Evolutionary conservation across 1,284 basidiomycete genomes (phyloP).

Genomic region (Ganoderma meredithae): DNA sequence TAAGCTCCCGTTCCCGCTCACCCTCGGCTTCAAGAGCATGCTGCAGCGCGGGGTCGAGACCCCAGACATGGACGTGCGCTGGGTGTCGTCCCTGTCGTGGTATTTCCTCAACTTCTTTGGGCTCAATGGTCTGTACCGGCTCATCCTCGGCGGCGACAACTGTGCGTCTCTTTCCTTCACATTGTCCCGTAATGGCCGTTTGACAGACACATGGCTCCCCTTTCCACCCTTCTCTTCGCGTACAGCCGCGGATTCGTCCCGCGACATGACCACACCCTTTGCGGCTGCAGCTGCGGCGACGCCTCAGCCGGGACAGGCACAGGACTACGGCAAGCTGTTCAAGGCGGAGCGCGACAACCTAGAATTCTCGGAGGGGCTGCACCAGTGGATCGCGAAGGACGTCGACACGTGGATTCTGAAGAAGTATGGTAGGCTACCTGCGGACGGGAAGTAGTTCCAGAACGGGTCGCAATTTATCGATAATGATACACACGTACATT

Average conservation of each 20-base stretch:
- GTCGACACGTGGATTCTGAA: slow-evolving; percentile 81
- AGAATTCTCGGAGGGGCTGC: slow-evolving; percentile 87
- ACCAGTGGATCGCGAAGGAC: slow-evolving; percentile 82
- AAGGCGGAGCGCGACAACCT: slow-evolving; percentile 94
- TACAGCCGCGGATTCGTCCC: slow-evolving; percentile 78
- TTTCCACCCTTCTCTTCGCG: slow-evolving; percentile 24
- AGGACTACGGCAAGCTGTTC: slow-evolving; percentile 92
- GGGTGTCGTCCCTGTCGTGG: slow-evolving; percentile 99
- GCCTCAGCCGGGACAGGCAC: slow-evolving; percentile 62
- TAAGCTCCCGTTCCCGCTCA: slow-evolving; percentile 96
- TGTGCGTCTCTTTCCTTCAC: slow-evolving; percentile 57
- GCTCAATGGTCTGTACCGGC: slow-evolving; percentile 92
- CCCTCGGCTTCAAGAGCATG: slow-evolving; percentile 98
- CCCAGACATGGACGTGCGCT: slow-evolving; percentile 96
- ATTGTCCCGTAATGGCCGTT: slow-evolving; percentile 15
- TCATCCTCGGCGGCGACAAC: slow-evolving; percentile 92
- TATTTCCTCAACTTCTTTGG: slow-evolving; percentile 99
- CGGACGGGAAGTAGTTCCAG: slow-evolving; percentile 22
- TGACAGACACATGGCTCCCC: slow-evolving; percentile 18
- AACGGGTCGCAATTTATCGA: slow-evolving; percentile 25
- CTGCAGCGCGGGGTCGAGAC: slow-evolving; percentile 96
- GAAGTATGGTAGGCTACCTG: slow-evolving; percentile 69
- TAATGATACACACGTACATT: slow-evolving; percentile 35
- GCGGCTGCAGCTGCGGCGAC: slow-evolving; percentile 62
- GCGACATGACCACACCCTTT: slow-evolving; percentile 81